Percentiles rank a stretch among this genome's conserved stretches.
Evolutionary conservation across 164 flowering plant genomes (phyloP).

Genomic region (Tetrastigma voinierianum): DNA sequence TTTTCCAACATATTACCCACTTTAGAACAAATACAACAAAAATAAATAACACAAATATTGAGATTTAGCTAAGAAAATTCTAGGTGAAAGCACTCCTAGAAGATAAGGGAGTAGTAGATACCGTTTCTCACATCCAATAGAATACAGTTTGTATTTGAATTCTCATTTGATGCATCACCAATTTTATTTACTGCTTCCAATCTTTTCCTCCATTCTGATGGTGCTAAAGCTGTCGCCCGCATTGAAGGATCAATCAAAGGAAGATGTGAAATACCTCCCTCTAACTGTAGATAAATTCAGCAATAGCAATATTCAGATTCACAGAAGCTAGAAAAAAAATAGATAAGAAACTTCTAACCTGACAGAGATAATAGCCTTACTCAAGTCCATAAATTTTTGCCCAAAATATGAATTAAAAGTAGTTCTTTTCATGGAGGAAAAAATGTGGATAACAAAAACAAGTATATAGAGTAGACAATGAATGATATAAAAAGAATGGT

Average conservation of each 20-base stretch:
- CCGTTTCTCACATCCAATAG: constrained; percentile 92
- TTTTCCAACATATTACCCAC: neutral
- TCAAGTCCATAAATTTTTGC: neutral
- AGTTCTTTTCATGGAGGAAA: neutral
- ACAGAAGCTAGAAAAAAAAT: neutral
- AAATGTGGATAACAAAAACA: constrained; percentile 2
- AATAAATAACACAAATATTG: neutral
- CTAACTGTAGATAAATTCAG: constrained; percentile 42
- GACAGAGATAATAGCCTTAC: too few species aligned
- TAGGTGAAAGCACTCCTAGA: neutral
- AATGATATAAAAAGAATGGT: neutral
- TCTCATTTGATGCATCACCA: constrained; percentile 25
- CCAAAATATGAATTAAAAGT: neutral
- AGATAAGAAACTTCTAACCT: neutral
- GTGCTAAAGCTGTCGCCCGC: constrained; percentile 78
- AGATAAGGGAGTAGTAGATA: constrained; percentile 16
- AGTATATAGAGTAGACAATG: neutral
- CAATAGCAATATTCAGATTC: neutral
- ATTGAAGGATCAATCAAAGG: constrained; percentile 78
- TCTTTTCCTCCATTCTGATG: constrained; percentile 79
- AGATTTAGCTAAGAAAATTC: neutral
- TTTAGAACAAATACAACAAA: too few species aligned
- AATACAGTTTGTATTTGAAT: constrained; percentile 27
- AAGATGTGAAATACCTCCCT: constrained; percentile 82
- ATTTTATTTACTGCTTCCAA: constrained; percentile 37